Conservation (phyloP, 2,329 filamentous ascomycete species). For the Xylariaceae sp. region DNA sequence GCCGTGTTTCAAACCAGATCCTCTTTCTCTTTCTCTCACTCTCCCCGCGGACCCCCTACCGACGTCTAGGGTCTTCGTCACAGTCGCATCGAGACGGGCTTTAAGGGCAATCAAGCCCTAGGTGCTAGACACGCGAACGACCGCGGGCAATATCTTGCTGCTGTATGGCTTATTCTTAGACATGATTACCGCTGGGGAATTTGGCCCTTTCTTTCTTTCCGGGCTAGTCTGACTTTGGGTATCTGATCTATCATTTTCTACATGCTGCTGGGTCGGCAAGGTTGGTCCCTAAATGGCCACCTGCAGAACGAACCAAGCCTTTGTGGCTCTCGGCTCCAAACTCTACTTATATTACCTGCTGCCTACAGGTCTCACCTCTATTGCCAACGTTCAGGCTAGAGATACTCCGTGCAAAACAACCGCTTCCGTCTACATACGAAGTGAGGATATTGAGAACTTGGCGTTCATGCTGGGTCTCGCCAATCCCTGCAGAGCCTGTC, state of each 20-base stretch:
- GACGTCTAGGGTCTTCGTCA: slow-evolving; percentile 21
- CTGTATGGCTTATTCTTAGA: slow-evolving; percentile 5
- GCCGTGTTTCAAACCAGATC: slow-evolving; percentile 17
- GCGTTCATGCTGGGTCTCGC: not conserved
- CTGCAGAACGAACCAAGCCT: slow-evolving; percentile 26
- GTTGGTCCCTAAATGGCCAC: slow-evolving; percentile 24
- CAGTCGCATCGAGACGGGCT: slow-evolving; percentile 16
- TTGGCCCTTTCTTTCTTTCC: slow-evolving; percentile 8
- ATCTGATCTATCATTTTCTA: slow-evolving; percentile 24
- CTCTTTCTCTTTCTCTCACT: no score
- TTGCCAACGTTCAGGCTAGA: no score
- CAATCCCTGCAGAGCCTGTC: not conserved
- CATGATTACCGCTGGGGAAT: slow-evolving; percentile 4
- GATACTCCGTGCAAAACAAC: not conserved
- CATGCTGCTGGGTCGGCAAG: slow-evolving; percentile 5
- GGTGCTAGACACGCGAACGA: slow-evolving; percentile 6
- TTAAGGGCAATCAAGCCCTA: not conserved
- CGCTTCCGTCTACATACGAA: not conserved
- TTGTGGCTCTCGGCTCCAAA: slow-evolving; percentile 21
- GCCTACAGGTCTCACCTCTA: not conserved
- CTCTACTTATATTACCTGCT: not conserved
- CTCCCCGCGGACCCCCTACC: slow-evolving; percentile 1
- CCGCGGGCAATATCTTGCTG: slow-evolving; percentile 6
- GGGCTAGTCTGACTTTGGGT: not conserved
- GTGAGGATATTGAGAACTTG: not conserved